Evolutionary conservation across 176 grass and related monocot species (phyloP), one percentile per base, ranked within the genome.

Genomic region (Cenchrus purpureus): DNA sequence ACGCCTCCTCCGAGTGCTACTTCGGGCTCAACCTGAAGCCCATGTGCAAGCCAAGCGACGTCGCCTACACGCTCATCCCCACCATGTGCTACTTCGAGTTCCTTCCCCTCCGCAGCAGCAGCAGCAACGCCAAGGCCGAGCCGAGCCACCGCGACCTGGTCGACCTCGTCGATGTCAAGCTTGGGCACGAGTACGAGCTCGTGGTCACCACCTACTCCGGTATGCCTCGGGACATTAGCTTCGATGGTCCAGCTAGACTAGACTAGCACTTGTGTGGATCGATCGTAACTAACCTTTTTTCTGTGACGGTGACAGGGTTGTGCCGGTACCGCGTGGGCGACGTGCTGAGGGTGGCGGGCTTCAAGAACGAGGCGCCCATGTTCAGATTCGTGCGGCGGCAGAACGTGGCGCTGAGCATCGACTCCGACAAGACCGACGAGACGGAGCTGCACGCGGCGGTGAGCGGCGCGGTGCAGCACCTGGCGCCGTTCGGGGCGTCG

Each of bases 41-140:
- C 60, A 89, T 98, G 93, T 92, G 93, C 89, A 95, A 95, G 70
- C 96, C 96, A 4, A 73, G 65, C 50, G 96, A 98, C 46, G 93
- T 98, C 20, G 77, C 96, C 0, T 98, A 98, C 87, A 98, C 96
- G 25, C 94, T 98, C 83, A 94, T 98, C 80, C 96, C 96, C 79
- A 92, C 96, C 85, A 95, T 98, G 93, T 90, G 93, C 83, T 94
- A 95, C 86, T 98, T 94, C 59, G 96, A 98, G 86, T 95, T 98
- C 90, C 82, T 98, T 49, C 96, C 93, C 0, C 50, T 96, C 71
- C 57, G 74, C 12, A 48, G 74, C 54, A 65, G 45, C 68, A 25
- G 25, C 25, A 28, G 50, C 50, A 34, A 73, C 58, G 65, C 46
- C 54, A 89, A 89, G 53, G 80, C 70, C 48, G 91, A 95, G 71